Percentiles rank a stretch among this genome's conserved stretches.
Evolutionary conservation across 257 asterid species (phyloP).

Genomic region (Ballota nigra): DNA sequence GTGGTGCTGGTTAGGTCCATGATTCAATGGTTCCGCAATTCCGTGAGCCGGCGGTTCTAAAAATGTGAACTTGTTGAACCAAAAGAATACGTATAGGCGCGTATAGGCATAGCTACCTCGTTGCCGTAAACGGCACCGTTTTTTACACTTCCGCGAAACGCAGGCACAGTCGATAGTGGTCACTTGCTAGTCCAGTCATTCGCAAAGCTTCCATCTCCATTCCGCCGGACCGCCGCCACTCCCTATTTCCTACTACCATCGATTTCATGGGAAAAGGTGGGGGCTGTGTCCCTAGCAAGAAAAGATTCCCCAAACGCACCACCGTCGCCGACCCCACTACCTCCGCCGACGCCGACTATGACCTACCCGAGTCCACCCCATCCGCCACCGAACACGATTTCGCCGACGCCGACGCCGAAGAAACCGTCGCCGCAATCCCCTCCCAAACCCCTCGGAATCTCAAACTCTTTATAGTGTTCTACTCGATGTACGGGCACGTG

Average conservation of each 20-base stretch:
- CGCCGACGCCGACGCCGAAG: slow-evolving; percentile 16
- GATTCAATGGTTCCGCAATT: too few relatives aligned
- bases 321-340: slow-evolving; percentile 10
- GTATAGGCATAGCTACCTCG: neutral
- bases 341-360: slow-evolving; percentile 19
- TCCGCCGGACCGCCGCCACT: slow-evolving; percentile 1
- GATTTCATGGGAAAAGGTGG: slow-evolving; percentile 86
- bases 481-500: slow-evolving; percentile 98
- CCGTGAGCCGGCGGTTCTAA: too few relatives aligned
- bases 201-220: neutral
- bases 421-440: slow-evolving; percentile 5
- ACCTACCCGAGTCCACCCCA: slow-evolving; percentile 27
- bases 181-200: neutral
- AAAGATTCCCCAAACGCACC: slow-evolving; percentile 39
- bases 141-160: neutral
- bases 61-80: neutral
- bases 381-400: slow-evolving; percentile 2
- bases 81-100: too few relatives aligned
- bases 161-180: neutral
- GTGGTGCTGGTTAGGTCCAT: too few relatives aligned
- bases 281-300: slow-evolving; percentile 91
- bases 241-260: neutral
- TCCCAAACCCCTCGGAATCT: slow-evolving; percentile 31
- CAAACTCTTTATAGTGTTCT: slow-evolving; percentile 69
- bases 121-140: slow-evolving; percentile 17